Evolutionary conservation across 139 green algal species (phyloP), one percentile per base, ranked within the genome.

Genomic region (Auxenochlorella pyrenoidosa): DNA sequence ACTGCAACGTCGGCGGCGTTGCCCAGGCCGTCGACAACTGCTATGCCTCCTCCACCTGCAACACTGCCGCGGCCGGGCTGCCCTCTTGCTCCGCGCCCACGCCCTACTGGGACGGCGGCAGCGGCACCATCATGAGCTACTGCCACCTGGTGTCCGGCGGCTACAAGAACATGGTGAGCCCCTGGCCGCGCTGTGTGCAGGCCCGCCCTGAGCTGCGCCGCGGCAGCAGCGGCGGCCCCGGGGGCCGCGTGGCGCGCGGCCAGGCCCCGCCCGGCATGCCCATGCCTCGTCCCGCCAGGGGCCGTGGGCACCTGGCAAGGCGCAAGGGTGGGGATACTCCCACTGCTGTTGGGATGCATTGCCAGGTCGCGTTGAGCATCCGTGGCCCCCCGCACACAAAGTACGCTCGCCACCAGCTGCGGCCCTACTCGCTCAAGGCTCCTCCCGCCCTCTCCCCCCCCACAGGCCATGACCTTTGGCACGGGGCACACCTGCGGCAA

Each of bases 41-140:
- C 79, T 59, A 41, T 4, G 40, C 22, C 41, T 81, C 75, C 4
- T 40, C 41, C 8, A 10, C 24, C n/a, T 85, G 79, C 79, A n/a
- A 30, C 32, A 38, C 30, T 6, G 19, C 60, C 10, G 38, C 79
- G 13, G 40, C 40, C 10, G 79, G 79, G 34, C 40, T 85, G 60
- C 79, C 79, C 38, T 63, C 38, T 22, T 85, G 79, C 59, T 75
- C 38, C 30, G 28, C 36, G 6, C 60, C 60, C 38, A 75, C 60
- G 3, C 79, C 79, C 6, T 34, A 58, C 40, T 85, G 60, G 60
- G 41, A 60, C 19, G 79, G 79, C 26, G 41, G 79, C 38, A 30
- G 38, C 1, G 79, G 79, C 21, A 84, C 54, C 58, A 73, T 84
- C 59, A 85, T 85, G 79, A 65, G 38, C 38, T 85, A 85, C 79